phyloP scores from a whole-genome alignment of 169 alveolate species.

The Cryptosporidium sp. region DNA sequence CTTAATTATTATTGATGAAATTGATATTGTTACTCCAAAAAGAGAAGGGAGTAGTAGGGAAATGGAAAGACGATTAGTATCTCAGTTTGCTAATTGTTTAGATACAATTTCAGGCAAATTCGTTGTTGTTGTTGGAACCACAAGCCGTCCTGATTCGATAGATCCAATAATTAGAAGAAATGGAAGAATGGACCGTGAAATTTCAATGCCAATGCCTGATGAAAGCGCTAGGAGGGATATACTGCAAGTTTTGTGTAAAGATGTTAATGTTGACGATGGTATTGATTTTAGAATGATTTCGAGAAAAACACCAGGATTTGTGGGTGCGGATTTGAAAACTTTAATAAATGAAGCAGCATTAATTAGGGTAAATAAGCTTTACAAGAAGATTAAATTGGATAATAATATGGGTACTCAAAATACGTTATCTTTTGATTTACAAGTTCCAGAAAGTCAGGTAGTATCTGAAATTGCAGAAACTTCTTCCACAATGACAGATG shows the following conservation, averaged over 20 bases:
- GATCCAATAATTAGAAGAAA: slow-evolving; percentile 89
- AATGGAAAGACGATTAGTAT: slow-evolving; percentile 94
- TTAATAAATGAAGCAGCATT: slow-evolving; percentile 90
- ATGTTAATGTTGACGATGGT: slow-evolving; percentile 80
- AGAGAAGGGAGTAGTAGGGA: slow-evolving; percentile 89
- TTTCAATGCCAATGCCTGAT: slow-evolving; percentile 87
- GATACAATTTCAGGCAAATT: slow-evolving; percentile 88
- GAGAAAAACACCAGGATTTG: slow-evolving; percentile 92
- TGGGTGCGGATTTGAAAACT: slow-evolving; percentile 91
- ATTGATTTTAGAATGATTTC: slow-evolving; percentile 49
- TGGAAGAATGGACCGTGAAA: slow-evolving; percentile 91
- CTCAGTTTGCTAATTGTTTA: slow-evolving; percentile 92
- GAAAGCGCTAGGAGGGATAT: slow-evolving; percentile 80
- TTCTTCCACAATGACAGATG: neutral
- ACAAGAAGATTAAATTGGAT: neutral
- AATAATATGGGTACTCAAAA: neutral
- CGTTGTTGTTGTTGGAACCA: slow-evolving; percentile 87
- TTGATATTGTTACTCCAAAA: slow-evolving; percentile 91
- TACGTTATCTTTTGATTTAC: slow-evolving; percentile 30
- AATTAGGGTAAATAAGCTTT: slow-evolving; percentile 39
- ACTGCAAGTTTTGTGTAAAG: slow-evolving; percentile 82
- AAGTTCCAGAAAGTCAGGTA: neutral
- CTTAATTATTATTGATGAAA: slow-evolving; percentile 79
- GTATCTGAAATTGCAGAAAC: neutral
- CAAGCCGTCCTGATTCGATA: slow-evolving; percentile 89